These are phyloP conservation scores for Remersonia thermophila DNA, from an alignment of 2,329 filamentous ascomycete genomes.

Conservation along the genomic window DNA sequence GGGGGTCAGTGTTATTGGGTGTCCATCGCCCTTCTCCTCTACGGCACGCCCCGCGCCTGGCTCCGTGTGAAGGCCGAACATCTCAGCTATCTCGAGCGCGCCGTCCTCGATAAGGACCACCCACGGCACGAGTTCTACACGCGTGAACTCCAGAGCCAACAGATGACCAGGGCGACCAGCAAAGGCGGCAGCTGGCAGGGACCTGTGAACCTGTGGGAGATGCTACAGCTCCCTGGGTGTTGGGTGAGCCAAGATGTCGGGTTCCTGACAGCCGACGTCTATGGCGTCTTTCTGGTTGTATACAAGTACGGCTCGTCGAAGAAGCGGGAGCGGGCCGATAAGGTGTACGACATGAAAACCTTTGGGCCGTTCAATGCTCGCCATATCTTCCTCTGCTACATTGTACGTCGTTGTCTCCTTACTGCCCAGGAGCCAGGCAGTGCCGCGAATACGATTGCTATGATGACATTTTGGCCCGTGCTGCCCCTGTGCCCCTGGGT, in stretches of 20 bases:
- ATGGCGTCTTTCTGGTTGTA: conserved; percentile 22
- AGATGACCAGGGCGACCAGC: too few relatives aligned
- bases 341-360: conserved; percentile 18
- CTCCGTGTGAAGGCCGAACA: conserved; percentile 25
- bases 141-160: conserved; percentile 13
- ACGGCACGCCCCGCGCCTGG: conserved; percentile 18
- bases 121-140: conserved; percentile 19
- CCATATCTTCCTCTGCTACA: conserved; percentile 22
- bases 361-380: conserved; percentile 23
- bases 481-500: too few relatives aligned
- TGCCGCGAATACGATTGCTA: too few relatives aligned
- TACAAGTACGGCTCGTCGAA: conserved; percentile 15
- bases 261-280: conserved; percentile 24
- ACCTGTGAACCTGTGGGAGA: conserved; percentile 19
- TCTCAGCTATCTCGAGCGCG: conserved; percentile 18
- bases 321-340: too few relatives aligned
- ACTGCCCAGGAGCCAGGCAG: too few relatives aligned
- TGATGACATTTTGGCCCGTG: too few relatives aligned
- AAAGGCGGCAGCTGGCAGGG: too few relatives aligned
- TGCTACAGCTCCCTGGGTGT: conserved; percentile 19
- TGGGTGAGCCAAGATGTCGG: conserved; percentile 21
- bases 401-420: conserved; percentile 3
- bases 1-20: conserved; percentile 23
- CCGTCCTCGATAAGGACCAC: conserved; percentile 17
- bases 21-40: conserved; percentile 19